phyloP scores from a whole-genome alignment of 2,329 filamentous ascomycete genomes.

The Hymenoscyphus albidus region DNA sequence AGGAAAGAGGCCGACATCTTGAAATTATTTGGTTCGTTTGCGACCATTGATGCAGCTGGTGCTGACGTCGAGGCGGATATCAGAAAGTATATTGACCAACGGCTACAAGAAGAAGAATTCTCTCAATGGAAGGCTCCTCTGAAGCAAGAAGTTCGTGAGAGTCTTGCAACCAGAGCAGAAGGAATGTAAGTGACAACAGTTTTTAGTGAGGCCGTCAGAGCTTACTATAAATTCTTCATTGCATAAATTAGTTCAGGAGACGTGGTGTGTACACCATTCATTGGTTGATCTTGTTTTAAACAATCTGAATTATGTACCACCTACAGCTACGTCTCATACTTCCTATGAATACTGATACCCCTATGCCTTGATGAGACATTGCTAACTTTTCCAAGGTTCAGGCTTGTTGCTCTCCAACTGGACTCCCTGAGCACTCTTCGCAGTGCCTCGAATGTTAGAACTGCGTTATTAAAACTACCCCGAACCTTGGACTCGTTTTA shows the following conservation, averaged over 20 bases:
- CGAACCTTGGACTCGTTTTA: conserved; percentile 17
- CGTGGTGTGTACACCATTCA: no score
- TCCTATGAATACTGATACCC: no score
- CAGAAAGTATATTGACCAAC: conserved; percentile 7
- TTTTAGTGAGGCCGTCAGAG: no score
- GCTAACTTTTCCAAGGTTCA: conserved; percentile 15
- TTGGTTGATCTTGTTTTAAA: no score
- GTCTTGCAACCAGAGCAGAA: conserved; percentile 7
- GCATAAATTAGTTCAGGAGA: no score
- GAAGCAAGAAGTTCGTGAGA: not conserved
- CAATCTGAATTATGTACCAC: no score
- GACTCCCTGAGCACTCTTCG: conserved; percentile 8
- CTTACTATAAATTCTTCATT: no score
- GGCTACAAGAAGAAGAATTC: conserved; percentile 4
- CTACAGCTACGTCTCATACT: no score
- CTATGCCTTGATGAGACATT: no score
- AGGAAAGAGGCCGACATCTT: conserved; percentile 30
- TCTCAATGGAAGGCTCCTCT: not conserved
- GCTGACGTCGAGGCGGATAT: conserved; percentile 8
- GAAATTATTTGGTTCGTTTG: not conserved
- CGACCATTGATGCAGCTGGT: not conserved
- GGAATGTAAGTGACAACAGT: conserved; percentile 11
- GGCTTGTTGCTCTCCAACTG: conserved; percentile 20
- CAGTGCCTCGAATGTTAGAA: not conserved
- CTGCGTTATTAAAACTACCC: conserved; percentile 11